phyloP scores from a whole-genome alignment of 2,329 filamentous ascomycete species.

The Dothiorella sarmentorum region DNA sequence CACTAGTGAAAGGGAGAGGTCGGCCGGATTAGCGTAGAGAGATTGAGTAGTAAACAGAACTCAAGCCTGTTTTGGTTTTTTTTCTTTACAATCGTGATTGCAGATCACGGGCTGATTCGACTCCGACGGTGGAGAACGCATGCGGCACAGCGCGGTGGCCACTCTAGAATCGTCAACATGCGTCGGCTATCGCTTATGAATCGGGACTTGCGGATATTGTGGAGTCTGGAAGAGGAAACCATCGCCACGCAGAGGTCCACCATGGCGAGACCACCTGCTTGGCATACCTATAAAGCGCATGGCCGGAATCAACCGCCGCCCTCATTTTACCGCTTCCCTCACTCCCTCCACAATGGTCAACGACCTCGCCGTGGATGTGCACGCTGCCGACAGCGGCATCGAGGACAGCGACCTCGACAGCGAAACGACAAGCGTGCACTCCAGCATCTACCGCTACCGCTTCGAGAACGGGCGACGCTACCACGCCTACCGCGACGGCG shows the following conservation, averaged over 20 bases:
- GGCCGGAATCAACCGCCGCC: not conserved
- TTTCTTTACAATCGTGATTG: no score
- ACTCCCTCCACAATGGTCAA: not conserved
- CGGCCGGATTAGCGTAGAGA: no score
- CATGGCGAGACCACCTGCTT: not conserved
- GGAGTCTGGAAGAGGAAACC: not conserved
- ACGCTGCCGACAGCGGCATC: not conserved
- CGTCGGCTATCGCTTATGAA: not conserved
- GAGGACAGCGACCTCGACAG: not conserved
- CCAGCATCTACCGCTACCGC: constrained; percentile 29
- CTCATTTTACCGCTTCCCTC: not conserved
- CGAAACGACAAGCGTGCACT: constrained; percentile 18
- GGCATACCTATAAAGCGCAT: no score
- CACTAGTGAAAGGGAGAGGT: not conserved
- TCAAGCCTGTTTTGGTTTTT: no score
- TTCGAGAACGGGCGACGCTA: constrained; percentile 23
- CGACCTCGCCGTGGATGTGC: not conserved
- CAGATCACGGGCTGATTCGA: no score
- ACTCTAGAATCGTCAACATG: not conserved
- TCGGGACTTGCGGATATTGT: not conserved
- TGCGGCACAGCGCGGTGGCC: not conserved
- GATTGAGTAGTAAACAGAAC: no score
- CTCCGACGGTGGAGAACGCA: not conserved
- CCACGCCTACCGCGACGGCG: constrained; percentile 1
- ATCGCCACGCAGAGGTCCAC: not conserved